Percentiles rank a stretch among this genome's conserved stretches.
These are phyloP conservation scores for Spiromastix sp. DNA, from an alignment of 2,329 filamentous ascomycete genomes.

Conservation along the genomic window DNA sequence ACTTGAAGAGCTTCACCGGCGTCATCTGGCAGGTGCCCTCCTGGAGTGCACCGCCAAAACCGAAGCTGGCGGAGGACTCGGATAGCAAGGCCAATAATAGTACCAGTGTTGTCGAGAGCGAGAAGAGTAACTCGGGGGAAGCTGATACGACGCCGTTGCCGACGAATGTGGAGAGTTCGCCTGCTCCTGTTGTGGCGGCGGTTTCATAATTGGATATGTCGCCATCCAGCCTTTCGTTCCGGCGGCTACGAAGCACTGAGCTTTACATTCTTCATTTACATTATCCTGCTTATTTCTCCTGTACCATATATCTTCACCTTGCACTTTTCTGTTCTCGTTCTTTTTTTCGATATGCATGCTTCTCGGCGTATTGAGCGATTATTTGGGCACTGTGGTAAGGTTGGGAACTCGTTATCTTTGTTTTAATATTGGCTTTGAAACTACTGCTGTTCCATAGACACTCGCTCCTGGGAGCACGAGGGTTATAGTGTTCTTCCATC, in stretches of 20 bases:
- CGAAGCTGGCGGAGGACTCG: conserved; percentile 42
- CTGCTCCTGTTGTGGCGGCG: conserved; percentile 30
- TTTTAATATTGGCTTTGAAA: too few species aligned
- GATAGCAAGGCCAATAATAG: conserved; percentile 49
- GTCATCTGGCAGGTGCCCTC: conserved; percentile 69
- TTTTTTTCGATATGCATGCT: not conserved
- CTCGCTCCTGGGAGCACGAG: too few species aligned
- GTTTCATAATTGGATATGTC: conserved; percentile 5
- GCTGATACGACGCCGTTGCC: conserved; percentile 36
- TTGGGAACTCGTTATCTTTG: too few species aligned
- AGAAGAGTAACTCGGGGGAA: conserved; percentile 48
- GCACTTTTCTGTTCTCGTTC: not conserved
- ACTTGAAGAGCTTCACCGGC: conserved; percentile 86
- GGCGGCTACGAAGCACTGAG: too few species aligned
- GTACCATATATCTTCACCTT: not conserved
- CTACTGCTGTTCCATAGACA: too few species aligned
- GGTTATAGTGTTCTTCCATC: too few species aligned
- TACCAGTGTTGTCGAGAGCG: conserved; percentile 46
- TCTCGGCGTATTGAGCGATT: not conserved
- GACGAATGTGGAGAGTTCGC: conserved; percentile 41
- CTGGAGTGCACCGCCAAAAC: conserved; percentile 59
- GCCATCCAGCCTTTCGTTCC: too few species aligned
- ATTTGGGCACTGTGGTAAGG: too few species aligned
- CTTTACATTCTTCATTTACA: too few species aligned
- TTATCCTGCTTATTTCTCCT: not conserved